These are phyloP conservation scores for Blastocystis sp. DNA, from an alignment of 352 stramenopile species.

Conservation along the genomic window DNA sequence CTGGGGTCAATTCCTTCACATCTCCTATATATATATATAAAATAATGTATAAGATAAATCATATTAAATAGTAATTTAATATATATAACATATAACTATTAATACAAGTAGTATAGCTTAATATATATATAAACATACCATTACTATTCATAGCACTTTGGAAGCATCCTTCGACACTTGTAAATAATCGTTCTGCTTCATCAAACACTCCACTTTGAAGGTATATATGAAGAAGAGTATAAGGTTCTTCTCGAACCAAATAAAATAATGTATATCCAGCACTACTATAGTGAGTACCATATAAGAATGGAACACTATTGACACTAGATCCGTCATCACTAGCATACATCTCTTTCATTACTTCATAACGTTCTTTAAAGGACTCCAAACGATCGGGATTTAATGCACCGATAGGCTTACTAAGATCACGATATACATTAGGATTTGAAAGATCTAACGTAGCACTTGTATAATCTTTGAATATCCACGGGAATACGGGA, in stretches of 20 bases:
- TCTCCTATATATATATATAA: no score
- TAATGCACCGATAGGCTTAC: conserved; percentile 83
- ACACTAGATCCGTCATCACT: conserved; percentile 43
- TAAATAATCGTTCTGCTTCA: conserved; percentile 80
- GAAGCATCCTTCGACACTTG: conserved; percentile 70
- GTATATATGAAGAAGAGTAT: conserved; percentile 67
- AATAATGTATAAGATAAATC: no score
- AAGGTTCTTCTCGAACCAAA: conserved; percentile 78
- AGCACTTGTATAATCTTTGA: conserved; percentile 75
- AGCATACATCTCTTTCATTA: conserved; percentile 42
- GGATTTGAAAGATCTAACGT: conserved; percentile 73
- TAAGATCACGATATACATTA: conserved; percentile 72
- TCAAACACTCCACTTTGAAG: conserved; percentile 86
- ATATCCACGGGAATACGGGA: conserved; percentile 86
- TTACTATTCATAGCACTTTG: conserved; percentile 69
- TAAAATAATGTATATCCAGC: conserved; percentile 81
- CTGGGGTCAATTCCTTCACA: conserved; percentile 88
- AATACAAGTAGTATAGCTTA: no score
- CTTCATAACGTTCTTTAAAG: conserved; percentile 57
- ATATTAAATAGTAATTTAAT: no score
- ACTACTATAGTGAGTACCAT: conserved; percentile 79
- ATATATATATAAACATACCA: no score
- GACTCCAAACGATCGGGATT: conserved; percentile 57
- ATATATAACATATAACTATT: no score
- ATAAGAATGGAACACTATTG: conserved; percentile 66